Evolutionary conservation across 176 grass and related monocot species (phyloP), one percentile per base, ranked within the genome.

Genomic region (Ensete glaucum): DNA sequence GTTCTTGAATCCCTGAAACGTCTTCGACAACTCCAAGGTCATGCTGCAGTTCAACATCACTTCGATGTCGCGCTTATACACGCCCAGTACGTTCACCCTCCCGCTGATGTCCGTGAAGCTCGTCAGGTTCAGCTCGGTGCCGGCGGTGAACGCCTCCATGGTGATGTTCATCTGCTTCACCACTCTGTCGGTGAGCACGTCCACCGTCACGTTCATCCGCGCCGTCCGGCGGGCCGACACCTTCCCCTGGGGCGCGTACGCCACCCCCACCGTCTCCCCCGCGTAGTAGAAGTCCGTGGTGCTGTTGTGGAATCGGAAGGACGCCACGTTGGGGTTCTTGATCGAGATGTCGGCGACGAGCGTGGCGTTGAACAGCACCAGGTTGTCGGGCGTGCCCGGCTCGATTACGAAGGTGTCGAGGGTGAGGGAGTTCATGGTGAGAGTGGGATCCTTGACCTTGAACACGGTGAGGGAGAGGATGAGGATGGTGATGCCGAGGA

Each of bases 151-250:
- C 77, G 89, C 87, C 14, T 50, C 57, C 5, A 68, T 1, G 11
- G 72, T 54, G 74, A 96, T 81, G 3, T 43, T 71, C 67, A 78
- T 60, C 75, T 87, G 48, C 0, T 24, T 52, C 8, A 79, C 72
- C 72, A 96, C 67, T 50, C 75, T 64, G 58, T 58, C 80, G 14
- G 84, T 54, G 72, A 84, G 82, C 24, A 96, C 78, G 59, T 63
- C 78, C 69, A 96, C 75, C 69, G 87, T 85, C 81, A 89, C 82
- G 76, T 87, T 89, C 76, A 92, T 24, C 55, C 76, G 71, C 71
- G 82, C 76, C 15, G 81, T 92, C 52, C 81, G 60, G n/a, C 50
- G 63, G n/a, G 92, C 87, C 34, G 9, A 54, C 16, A 83, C 89
- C 29, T 52, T 79, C 11, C 92, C 92, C 0, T 78, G 68, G 0